A percentile compares a stretch with the other conserved stretches of the same genome.
These are phyloP conservation scores for Lipomyces yamadae DNA, from an alignment of 805 yeast genomes.

Conservation along the genomic window DNA sequence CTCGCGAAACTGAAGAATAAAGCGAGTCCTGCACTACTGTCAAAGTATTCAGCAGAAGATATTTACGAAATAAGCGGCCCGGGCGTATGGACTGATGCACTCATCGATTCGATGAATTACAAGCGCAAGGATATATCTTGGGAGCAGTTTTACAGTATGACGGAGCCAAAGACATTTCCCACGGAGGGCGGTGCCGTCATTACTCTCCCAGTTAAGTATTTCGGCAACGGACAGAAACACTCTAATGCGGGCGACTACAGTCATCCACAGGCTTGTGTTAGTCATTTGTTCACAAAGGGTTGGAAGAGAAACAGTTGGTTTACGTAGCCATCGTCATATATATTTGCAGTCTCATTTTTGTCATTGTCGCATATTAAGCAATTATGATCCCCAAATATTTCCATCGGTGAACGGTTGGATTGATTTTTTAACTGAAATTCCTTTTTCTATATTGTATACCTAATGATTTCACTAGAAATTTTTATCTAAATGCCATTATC, in stretches of 20 bases:
- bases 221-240: constrained; percentile 36
- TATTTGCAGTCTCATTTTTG: neutral
- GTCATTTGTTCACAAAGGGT: constrained; percentile 24
- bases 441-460: neutral
- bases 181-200: constrained; percentile 29
- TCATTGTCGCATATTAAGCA: neutral
- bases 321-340: constrained; percentile 5
- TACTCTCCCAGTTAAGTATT: constrained; percentile 28
- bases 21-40: constrained; percentile 13
- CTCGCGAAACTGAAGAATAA: constrained; percentile 19
- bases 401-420: neutral
- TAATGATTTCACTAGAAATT: neutral
- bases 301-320: constrained; percentile 29
- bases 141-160: constrained; percentile 22
- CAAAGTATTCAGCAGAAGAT: constrained; percentile 24
- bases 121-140: constrained; percentile 29
- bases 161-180: constrained; percentile 12
- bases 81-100: constrained; percentile 35
- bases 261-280: constrained; percentile 31
- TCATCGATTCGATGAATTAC: constrained; percentile 30
- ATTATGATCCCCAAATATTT: neutral
- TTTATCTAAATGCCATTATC: no score
- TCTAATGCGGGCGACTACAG: constrained; percentile 31
- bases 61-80: constrained; percentile 32
- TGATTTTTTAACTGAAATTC: neutral